Evolutionary conservation across 306 rosid species (phyloP).

Genomic region (Amphicarpaea edgeworthii): DNA sequence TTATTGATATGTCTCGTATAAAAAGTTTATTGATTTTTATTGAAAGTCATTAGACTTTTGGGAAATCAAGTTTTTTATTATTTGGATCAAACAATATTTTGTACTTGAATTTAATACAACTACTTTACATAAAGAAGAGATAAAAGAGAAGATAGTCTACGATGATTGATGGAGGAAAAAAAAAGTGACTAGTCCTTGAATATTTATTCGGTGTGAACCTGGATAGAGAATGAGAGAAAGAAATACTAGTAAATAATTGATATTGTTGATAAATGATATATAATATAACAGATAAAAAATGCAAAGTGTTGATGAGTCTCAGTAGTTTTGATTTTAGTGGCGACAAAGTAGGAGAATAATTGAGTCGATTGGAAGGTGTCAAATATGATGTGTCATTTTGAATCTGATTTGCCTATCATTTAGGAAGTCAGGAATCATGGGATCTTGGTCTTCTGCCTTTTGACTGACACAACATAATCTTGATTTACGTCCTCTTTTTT

Average conservation of each 20-base stretch:
- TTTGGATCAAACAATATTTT: no score
- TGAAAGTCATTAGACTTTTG: not conserved
- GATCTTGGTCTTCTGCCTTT: slow-evolving; percentile 25
- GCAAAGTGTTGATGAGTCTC: no score
- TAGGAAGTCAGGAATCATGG: not conserved
- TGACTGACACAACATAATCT: slow-evolving; percentile 1
- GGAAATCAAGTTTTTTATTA: no score
- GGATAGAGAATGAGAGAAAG: no score
- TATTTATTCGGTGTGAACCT: no score
- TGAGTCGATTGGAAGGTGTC: slow-evolving; percentile 28
- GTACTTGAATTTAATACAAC: not conserved
- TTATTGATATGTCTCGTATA: no score
- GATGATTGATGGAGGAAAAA: no score
- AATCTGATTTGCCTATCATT: not conserved
- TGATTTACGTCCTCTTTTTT: not conserved
- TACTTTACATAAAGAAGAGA: not conserved
- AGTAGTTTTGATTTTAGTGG: not conserved
- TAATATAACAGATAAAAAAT: no score
- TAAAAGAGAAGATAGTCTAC: not conserved
- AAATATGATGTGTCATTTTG: slow-evolving; percentile 32
- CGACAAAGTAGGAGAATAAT: not conserved
- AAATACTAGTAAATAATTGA: no score
- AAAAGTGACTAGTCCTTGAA: no score
- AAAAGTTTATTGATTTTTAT: not conserved
- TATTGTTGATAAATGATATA: no score